Evolutionary conservation across 2,329 filamentous ascomycete species (phyloP).

Genomic region (Beauveria sp.): DNA sequence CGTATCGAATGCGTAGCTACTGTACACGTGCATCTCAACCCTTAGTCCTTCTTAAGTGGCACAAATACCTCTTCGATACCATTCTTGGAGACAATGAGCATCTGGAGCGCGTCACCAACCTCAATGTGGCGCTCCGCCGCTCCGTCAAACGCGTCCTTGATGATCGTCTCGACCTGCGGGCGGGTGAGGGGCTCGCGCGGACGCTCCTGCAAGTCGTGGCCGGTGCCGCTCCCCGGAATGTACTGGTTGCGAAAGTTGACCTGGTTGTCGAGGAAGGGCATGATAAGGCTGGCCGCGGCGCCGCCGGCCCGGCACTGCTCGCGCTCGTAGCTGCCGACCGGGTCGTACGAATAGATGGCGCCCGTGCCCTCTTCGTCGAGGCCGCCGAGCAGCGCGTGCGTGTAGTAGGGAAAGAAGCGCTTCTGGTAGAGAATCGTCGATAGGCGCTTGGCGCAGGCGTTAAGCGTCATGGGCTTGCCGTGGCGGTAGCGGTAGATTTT

Average conservation of each 20-base stretch:
- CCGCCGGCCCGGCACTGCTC: conserved; percentile 94
- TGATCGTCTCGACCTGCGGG: conserved; percentile 72
- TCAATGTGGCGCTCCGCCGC: conserved; percentile 98
- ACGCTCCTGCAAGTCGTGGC: conserved; percentile 70
- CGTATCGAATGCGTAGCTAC: conserved; percentile 15
- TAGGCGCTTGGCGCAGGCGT: conserved; percentile 88
- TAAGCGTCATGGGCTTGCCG: conserved; percentile 90
- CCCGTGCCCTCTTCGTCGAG: conserved; percentile 92
- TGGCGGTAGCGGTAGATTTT: conserved; percentile 99
- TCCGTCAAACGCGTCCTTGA: conserved; percentile 96
- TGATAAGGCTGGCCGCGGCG: conserved; percentile 88
- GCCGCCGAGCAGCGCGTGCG: conserved; percentile 86
- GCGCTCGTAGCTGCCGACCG: conserved; percentile 93
- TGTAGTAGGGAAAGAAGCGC: conserved; percentile 99
- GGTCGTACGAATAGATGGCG: conserved; percentile 94
- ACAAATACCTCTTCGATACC: conserved; percentile 82
- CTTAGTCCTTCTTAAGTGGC: conserved; percentile 80
- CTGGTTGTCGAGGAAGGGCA: conserved; percentile 98
- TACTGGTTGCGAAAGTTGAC: conserved; percentile 99
- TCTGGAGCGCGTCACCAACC: conserved; percentile 92
- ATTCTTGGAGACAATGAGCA: conserved; percentile 82
- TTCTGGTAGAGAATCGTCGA: conserved; percentile 95
- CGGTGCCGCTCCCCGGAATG: conserved; percentile 74
- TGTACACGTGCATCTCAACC: conserved; percentile 23
- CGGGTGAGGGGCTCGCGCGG: conserved; percentile 62